These are phyloP conservation scores for Fraxinus albicans DNA, from an alignment of 305 asterid species.

Conservation along the genomic window DNA sequence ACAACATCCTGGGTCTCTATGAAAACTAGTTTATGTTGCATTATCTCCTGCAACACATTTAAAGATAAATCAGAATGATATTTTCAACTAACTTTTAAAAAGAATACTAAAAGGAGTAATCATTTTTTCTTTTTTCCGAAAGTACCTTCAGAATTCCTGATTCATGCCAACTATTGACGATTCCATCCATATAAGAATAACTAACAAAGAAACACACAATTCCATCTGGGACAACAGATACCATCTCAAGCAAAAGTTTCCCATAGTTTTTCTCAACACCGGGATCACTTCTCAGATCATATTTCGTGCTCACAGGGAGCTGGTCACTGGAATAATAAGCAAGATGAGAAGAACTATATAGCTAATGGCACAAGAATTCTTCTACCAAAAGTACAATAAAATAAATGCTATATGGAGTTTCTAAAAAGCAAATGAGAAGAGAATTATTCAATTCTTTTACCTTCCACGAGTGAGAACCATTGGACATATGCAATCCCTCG, in stretches of 20 bases:
- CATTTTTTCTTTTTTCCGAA: neutral
- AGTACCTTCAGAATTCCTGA: conserved; percentile 88
- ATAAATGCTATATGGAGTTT: neutral
- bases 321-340: conserved; percentile 66
- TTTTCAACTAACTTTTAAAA: neutral
- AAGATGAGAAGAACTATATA: conserved; percentile 11
- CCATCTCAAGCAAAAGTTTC: conserved; percentile 95
- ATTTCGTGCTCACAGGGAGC: conserved; percentile 98
- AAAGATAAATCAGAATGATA: conserved; percentile 4
- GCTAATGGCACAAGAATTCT: neutral
- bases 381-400: conserved; percentile 9
- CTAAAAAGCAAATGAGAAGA: conserved; percentile 11
- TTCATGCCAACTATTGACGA: conserved; percentile 98
- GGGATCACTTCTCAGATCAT: conserved; percentile 95
- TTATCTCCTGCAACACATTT: conserved; percentile 75
- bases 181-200: conserved; percentile 98
- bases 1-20: conserved; percentile 99
- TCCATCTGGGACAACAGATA: conserved; percentile 95
- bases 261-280: conserved; percentile 98
- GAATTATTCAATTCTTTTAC: conserved; percentile 33
- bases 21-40: conserved; percentile 97
- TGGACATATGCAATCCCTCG: conserved; percentile 98
- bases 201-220: conserved; percentile 96
- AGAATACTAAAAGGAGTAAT: neutral
- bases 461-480: conserved; percentile 99